Conservation (phyloP, 2,329 filamentous ascomycete genomes). For the Dichotomopilus funicola region DNA sequence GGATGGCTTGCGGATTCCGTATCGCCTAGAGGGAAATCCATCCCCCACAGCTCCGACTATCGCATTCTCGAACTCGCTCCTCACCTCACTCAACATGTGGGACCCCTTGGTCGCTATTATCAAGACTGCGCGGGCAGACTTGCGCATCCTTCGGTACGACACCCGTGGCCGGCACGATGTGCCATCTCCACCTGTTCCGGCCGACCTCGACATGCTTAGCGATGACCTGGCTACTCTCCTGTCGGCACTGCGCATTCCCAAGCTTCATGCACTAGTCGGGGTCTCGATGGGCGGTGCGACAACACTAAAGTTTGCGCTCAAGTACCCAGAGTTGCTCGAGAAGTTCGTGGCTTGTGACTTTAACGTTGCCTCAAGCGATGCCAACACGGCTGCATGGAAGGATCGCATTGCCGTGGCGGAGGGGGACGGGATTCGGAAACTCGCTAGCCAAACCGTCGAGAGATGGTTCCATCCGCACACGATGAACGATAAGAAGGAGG, state of each 20-base stretch:
- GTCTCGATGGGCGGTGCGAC: constrained; percentile 80
- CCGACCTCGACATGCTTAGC: constrained; percentile 59
- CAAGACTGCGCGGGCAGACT: constrained; percentile 50
- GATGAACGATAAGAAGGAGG: constrained; percentile 38
- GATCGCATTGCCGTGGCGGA: constrained; percentile 66
- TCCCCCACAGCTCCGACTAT: constrained; percentile 63
- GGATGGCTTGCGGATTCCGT: constrained; percentile 64
- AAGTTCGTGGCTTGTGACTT: constrained; percentile 73
- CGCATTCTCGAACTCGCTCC: constrained; percentile 72
- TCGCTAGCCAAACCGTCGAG: constrained; percentile 65
- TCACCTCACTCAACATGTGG: constrained; percentile 77
- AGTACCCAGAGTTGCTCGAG: constrained; percentile 51
- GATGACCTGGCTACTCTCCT: constrained; percentile 62
- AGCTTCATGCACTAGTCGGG: constrained; percentile 62
- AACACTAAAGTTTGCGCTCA: constrained; percentile 63
- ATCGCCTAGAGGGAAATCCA: constrained; percentile 66
- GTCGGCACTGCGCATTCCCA: constrained; percentile 60
- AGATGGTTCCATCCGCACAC: constrained; percentile 69
- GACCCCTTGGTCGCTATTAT: constrained; percentile 63
- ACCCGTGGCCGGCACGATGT: constrained; percentile 59
- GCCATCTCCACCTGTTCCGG: constrained; percentile 42
- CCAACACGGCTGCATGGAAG: constrained; percentile 73
- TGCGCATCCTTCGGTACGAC: constrained; percentile 72
- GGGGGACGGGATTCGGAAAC: constrained; percentile 52
- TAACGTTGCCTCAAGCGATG: constrained; percentile 62